Base-by-base conservation (phyloP, 345 rosid genomes). In the Gossypium australe region DNA sequence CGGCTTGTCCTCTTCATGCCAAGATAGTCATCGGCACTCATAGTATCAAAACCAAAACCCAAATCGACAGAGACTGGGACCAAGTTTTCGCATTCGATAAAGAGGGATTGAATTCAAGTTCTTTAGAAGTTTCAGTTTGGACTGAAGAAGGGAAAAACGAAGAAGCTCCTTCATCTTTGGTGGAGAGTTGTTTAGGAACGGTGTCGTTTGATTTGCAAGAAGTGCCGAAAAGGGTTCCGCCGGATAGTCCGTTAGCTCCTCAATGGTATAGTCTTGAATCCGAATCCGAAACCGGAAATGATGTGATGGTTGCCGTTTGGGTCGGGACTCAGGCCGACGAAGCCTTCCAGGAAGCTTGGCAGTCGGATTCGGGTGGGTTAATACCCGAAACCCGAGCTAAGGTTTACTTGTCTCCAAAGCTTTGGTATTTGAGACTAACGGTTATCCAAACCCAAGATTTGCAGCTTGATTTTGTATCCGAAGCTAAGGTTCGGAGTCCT, bases 381-480 rank as follows among this genome's bases (percentile, higher is more conserved):
- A 85, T 88, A 14, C 91, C 88, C 62, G 97, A 94, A 88, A 94
- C 97, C 72, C 85, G 97, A 69, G 91, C 97, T 53, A 94, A 94
- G 72, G 97, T 94, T 10, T 94, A 92, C 77, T 73, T 94, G 66
- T 92, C 98, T 20, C 97, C 98, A 6, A 94, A 89, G 85, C 93
- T 94, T 29, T 94, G 98, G 98, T 94, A 92, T 82, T 79, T 94
- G 90, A 85, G 96, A 75, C 71, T 94, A 89, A 94, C 97, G 96
- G 97, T 92, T 53, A 92, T 92, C 89, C 97, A 90, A 80, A 90
- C 97, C 82, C 98, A 94, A 73, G 41, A 34, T 34, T 34, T 34
- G 7, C 41, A 34, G 41, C 41, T 34, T 34, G 7, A 34, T 34
- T 34, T 34, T 7, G 7, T 1, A 34, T 34, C 41, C 41, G 41